These are phyloP conservation scores for Bipolaris zeicola DNA, from an alignment of 2,329 filamentous ascomycete genomes.

Conservation along the genomic window DNA sequence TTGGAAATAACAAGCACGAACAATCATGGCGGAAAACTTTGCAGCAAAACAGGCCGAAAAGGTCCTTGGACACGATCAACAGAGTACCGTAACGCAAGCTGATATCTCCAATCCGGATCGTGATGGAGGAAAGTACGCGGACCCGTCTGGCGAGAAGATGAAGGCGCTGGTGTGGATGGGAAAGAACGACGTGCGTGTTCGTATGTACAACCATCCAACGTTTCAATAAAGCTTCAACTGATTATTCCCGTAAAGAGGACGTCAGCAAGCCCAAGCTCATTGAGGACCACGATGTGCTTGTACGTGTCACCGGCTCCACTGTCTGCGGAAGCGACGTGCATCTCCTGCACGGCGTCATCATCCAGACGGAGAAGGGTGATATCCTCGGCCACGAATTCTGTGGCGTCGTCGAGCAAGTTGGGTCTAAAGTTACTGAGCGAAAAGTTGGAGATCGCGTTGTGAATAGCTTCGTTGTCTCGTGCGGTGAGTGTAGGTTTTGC, in stretches of 20 bases:
- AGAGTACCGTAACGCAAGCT: background rate
- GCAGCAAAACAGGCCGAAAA: background rate
- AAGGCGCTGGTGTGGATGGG: conserved; percentile 81
- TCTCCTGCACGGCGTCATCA: conserved; percentile 55
- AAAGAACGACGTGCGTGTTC: conserved; percentile 71
- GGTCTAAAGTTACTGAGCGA: conserved; percentile 49
- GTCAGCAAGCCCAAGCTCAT: conserved; percentile 72
- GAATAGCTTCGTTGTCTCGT: conserved; percentile 82
- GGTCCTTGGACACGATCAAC: background rate
- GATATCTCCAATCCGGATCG: background rate
- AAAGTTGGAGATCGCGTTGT: conserved; percentile 66
- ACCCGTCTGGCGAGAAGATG: conserved; percentile 56
- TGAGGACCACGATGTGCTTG: conserved; percentile 75
- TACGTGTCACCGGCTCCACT: conserved; percentile 73
- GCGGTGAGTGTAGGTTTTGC: conserved; percentile 73
- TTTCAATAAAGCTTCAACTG: background rate
- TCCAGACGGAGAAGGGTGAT: conserved; percentile 56
- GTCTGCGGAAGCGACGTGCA: conserved; percentile 67
- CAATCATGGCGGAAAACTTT: background rate
- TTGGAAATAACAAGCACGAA: background rate
- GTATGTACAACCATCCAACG: background rate
- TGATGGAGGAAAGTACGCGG: background rate
- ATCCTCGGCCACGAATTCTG: conserved; percentile 60
- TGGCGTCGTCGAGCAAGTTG: conserved; percentile 55
- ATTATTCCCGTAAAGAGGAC: conserved; percentile 58